A percentile compares a stretch with the other conserved stretches of the same genome.
These are phyloP conservation scores for Ganoderma meredithae DNA, from an alignment of 1,284 basidiomycete genomes.

Conservation along the genomic window DNA sequence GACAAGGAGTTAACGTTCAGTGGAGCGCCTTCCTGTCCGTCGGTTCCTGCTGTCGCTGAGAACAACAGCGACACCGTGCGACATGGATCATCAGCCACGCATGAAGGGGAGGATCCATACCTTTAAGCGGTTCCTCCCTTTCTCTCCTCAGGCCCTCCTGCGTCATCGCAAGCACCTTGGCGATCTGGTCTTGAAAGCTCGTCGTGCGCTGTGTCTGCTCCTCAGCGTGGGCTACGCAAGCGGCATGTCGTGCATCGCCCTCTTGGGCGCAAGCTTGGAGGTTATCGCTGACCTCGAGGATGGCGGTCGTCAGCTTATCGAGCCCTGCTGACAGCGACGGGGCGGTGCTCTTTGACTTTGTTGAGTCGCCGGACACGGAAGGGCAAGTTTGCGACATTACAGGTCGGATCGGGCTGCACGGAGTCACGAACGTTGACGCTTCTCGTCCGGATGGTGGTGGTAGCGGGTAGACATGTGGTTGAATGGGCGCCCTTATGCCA, in stretches of 20 bases:
- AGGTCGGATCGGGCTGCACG: neutral
- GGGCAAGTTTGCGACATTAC: neutral
- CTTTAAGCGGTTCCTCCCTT: conserved; percentile 18
- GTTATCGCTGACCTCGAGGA: conserved; percentile 24
- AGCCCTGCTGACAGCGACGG: conserved; percentile 23
- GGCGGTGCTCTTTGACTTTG: neutral
- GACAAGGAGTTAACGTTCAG: neutral
- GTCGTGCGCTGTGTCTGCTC: conserved; percentile 12
- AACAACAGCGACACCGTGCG: neutral
- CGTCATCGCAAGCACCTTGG: conserved; percentile 27
- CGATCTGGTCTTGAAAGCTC: conserved; percentile 23
- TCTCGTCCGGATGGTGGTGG: neutral
- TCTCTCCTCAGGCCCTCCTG: conserved; percentile 19
- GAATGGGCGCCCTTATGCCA: neutral
- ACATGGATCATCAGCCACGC: neutral
- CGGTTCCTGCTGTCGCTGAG: neutral
- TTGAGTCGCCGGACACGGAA: neutral
- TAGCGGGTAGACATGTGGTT: neutral
- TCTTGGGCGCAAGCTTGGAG: conserved; percentile 18
- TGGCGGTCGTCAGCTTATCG: conserved; percentile 24
- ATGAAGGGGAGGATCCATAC: conserved; percentile 9
- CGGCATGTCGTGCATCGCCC: conserved; percentile 21
- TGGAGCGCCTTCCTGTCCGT: neutral
- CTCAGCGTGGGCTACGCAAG: conserved; percentile 12
- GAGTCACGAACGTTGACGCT: neutral